Base-by-base conservation (phyloP, 1,139 yeast genomes). In the Candida gigantensis region DNA sequence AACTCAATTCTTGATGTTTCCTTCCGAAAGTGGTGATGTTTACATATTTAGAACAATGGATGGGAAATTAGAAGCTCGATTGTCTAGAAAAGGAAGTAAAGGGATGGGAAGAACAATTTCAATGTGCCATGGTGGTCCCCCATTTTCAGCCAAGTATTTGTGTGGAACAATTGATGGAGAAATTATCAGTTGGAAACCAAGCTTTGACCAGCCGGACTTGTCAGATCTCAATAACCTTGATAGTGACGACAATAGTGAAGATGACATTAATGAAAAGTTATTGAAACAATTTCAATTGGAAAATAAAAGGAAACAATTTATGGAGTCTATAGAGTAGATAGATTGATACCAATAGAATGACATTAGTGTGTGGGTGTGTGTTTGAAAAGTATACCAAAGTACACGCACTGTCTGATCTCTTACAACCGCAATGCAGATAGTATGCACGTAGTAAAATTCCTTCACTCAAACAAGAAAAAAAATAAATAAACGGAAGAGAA, bases 21-120 rank as follows among this genome's bases (percentile, higher is more conserved):
- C 94, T 3, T 75, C 92, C 0, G 96, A 89, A 52, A 81, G 74
- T 42, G 94, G 95, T 4, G 95, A 88, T 49, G 61, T 89, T 0
- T 72, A 82, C 34, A 71, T 87, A 32, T 83, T 72, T 47, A 68
- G 86, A 17, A 68, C 80, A 0, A 58, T 69, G 4, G 84, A 81
- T 42, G 95, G 95, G 1, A 80, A 78, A 45, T 58, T 82, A 38
- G 72, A 79, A 9, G 64, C 74, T 4, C 55, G 89, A 35, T 53
- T 79, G 12, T 60, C 62, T 15, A 57, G 81, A 25, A 50, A 46
- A 20, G 71, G 72, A 1, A 45, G 61, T 12, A 60, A 57, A 39
- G 55, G 51, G 32, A 37, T 37, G 15, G 72, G 65, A 9, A 60
- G 83, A 33, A 72, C 74, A 3, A 60, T 80, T 3, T 72, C 82